Percentiles rank a stretch among this genome's conserved stretches.
Conservation (phyloP, 2,329 filamentous ascomycete species). For the Penicillium sp. region DNA sequence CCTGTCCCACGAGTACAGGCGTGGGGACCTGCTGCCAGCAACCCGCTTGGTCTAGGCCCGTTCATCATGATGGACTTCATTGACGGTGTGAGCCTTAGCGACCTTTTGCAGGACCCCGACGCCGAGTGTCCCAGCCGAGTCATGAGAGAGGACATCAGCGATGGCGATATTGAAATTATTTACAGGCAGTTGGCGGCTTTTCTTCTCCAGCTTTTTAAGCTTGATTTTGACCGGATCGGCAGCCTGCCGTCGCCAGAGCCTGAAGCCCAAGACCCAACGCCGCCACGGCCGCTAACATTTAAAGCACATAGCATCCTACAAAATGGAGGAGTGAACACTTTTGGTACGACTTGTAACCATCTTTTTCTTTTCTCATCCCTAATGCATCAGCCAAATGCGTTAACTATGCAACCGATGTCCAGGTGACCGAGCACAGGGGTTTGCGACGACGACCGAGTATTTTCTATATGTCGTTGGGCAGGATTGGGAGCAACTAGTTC, state of each 20-base stretch:
- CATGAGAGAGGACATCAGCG: constrained; percentile 34
- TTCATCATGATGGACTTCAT: constrained; percentile 36
- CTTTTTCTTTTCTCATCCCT: constrained; percentile 5
- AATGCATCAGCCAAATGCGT: background rate
- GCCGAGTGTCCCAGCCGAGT: constrained; percentile 43
- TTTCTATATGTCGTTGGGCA: constrained; percentile 33
- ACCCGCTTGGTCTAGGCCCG: constrained; percentile 23
- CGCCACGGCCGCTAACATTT: constrained; percentile 32
- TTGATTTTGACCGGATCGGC: constrained; percentile 32
- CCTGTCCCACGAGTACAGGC: constrained; percentile 27
- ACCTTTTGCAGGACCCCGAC: constrained; percentile 32
- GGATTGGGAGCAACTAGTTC: constrained; percentile 36
- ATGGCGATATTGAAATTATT: constrained; percentile 26
- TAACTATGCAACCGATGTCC: constrained; percentile 16
- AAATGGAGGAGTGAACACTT: constrained; percentile 32
- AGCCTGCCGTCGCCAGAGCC: constrained; percentile 25
- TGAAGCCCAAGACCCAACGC: constrained; percentile 12
- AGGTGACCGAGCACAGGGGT: constrained; percentile 28
- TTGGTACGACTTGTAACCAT: constrained; percentile 19
- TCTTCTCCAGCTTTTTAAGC: constrained; percentile 29
- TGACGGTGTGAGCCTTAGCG: constrained; percentile 25
- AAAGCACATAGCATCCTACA: constrained; percentile 34
- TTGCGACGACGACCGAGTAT: constrained; percentile 33
- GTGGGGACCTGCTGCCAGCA: constrained; percentile 29
- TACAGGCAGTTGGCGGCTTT: constrained; percentile 30